Percentiles rank a stretch among this genome's conserved stretches.
Evolutionary conservation across 768 basidiomycete species (phyloP).

Genomic region (Suillus americanus): DNA sequence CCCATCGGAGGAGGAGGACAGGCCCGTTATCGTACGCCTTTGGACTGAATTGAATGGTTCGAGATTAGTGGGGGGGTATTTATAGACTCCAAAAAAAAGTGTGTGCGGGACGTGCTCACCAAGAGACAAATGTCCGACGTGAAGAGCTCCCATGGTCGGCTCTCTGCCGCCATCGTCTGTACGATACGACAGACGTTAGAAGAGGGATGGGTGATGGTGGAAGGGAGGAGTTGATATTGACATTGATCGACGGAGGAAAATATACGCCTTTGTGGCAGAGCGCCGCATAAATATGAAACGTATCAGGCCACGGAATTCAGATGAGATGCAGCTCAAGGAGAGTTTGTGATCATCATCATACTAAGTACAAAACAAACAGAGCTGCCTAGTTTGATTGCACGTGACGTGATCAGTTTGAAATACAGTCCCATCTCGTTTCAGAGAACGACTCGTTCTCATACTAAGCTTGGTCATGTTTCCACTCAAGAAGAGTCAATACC

Average conservation of each 20-base stretch:
- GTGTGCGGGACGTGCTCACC: conserved; percentile 53
- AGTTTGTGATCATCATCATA: not conserved
- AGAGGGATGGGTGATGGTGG: conserved; percentile 40
- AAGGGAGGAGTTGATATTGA: conserved; percentile 19
- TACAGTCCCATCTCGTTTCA: not conserved
- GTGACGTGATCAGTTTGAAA: not conserved
- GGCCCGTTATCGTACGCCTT: conserved; percentile 22
- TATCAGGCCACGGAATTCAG: not conserved
- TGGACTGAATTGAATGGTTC: conserved; percentile 54
- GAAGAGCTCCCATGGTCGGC: conserved; percentile 98
- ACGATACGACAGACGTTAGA: conserved; percentile 60
- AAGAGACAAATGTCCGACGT: conserved; percentile 89
- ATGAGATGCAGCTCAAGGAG: not conserved
- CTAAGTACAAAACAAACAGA: no score
- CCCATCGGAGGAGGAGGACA: not conserved
- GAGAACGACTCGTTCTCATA: not conserved
- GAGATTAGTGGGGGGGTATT: conserved; percentile 4
- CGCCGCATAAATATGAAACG: conserved; percentile 11
- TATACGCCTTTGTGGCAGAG: conserved; percentile 4
- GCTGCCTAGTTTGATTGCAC: no score
- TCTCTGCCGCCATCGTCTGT: conserved; percentile 71
- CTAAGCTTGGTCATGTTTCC: conserved; percentile 15
- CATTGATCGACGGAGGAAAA: conserved; percentile 5
- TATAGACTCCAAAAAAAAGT: not conserved
- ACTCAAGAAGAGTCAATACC: conserved; percentile 37